Conservation (phyloP, 2,329 filamentous ascomycete genomes). For the Pseudocercospora vitis region DNA sequence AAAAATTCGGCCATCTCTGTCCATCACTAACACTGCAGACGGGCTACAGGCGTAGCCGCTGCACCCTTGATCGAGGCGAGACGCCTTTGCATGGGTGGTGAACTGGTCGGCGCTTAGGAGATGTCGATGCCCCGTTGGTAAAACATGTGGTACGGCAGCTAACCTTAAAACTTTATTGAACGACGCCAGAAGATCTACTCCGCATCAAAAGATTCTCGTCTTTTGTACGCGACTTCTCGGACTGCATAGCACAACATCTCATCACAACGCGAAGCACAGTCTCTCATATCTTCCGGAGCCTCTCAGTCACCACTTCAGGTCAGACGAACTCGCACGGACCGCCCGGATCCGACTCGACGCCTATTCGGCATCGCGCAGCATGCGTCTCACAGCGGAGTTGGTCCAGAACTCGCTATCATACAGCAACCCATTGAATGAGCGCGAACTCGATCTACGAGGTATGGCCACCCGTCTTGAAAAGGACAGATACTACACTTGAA, state of each 20-base stretch:
- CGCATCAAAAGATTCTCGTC: too few species aligned
- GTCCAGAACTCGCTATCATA: slow-evolving; percentile 95
- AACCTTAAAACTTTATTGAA: too few species aligned
- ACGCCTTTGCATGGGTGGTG: background rate
- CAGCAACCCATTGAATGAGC: slow-evolving; percentile 97
- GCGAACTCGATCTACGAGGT: slow-evolving; percentile 99
- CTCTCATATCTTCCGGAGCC: too few species aligned
- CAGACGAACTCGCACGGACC: too few species aligned
- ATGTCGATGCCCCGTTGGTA: background rate
- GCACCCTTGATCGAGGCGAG: background rate
- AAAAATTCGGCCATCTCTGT: too few species aligned
- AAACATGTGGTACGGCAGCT: background rate
- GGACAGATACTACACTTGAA: slow-evolving; percentile 87
- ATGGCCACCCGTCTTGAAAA: slow-evolving; percentile 72
- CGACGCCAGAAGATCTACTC: too few species aligned
- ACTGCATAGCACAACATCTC: too few species aligned
- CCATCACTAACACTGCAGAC: background rate
- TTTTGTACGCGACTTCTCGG: too few species aligned
- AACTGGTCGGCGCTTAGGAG: background rate
- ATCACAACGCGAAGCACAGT: too few species aligned
- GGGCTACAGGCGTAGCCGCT: background rate
- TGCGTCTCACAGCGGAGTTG: slow-evolving; percentile 95
- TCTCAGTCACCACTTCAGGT: too few species aligned
- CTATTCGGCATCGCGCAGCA: slow-evolving; percentile 45
- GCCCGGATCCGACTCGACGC: background rate